Percentiles rank a stretch among this genome's conserved stretches.
phyloP scores from a whole-genome alignment of 805 yeast genomes.

The Kuraishia hungarica region DNA sequence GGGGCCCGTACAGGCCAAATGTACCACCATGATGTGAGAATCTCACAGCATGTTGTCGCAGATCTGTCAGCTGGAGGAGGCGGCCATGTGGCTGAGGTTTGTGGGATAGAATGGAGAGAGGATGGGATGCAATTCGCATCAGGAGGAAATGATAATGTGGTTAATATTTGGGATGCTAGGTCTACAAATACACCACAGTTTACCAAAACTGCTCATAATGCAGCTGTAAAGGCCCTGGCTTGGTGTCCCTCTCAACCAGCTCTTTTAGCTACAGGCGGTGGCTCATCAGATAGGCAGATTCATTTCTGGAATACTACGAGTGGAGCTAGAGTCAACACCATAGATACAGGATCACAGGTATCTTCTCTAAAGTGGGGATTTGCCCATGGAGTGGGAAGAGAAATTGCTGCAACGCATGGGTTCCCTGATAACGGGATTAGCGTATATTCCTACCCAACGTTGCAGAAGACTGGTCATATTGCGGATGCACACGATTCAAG shows the following conservation, averaged over 20 bases:
- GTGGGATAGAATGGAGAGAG: conserved; percentile 79
- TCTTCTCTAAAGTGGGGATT: conserved; percentile 92
- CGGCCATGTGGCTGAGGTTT: conserved; percentile 80
- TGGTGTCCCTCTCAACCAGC: conserved; percentile 89
- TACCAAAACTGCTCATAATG: conserved; percentile 72
- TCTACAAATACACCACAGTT: conserved; percentile 55
- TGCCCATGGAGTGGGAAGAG: conserved; percentile 61
- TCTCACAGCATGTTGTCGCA: conserved; percentile 64
- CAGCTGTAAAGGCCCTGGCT: conserved; percentile 91
- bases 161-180: conserved; percentile 89
- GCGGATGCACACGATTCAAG: conserved; percentile 83
- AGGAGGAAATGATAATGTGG: conserved; percentile 93
- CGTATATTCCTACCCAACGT: conserved; percentile 77
- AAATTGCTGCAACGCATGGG: conserved; percentile 91
- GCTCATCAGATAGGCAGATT: conserved; percentile 79
- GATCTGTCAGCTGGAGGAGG: conserved; percentile 27
- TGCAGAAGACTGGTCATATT: conserved; percentile 84
- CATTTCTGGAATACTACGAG: conserved; percentile 95
- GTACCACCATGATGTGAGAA: conserved; percentile 83
- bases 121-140: conserved; percentile 85
- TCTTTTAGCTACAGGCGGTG: conserved; percentile 94
- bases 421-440: conserved; percentile 80
- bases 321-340: conserved; percentile 77
- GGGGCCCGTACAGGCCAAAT: conserved; percentile 85
- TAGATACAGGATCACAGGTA: conserved; percentile 90